Evolutionary conservation across 495 filamentous ascomycete genomes (phyloP), one percentile per base, ranked within the genome.

Genomic region (Aspergillus incahuasiensis): DNA sequence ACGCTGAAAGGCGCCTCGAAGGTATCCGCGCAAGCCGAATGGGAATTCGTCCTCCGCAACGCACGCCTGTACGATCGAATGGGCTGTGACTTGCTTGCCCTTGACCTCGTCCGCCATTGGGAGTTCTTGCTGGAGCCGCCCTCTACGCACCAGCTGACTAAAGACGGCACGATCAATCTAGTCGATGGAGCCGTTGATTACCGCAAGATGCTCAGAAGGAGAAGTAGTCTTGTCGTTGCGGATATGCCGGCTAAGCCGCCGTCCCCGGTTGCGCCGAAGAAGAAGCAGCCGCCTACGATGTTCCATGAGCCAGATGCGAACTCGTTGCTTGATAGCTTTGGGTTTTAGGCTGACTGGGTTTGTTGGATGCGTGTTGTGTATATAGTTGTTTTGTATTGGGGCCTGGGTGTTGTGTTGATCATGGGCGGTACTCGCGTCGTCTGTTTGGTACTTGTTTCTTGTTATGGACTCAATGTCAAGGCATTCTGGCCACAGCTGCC

Each of bases 51-150:
- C 5, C 68, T 96, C 22, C 89, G 95, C 61, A 96, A 88, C 47
- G 92, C 92, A 9, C 77, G 88, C 28, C 75, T 96, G 5, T 96
- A 97, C 62, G 86, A 90, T 66, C 84, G 95, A 0, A 97, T 97
- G 95, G 94, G 94, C 12, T 95, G 94, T 62, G 92, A 96, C 66
- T 63, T 96, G n/a, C 81, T 97, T 1, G 94, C 95, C 11, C 73
- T 98, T 11, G 90, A 95, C 60, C 61, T 74, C 58, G 88, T 91
- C 6, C 82, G 86, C 6, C 91, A 88, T 63, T 97, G 92, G 92
- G 87, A 91, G 62, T 95, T 96, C 72, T 74, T 95, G 43, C 72
- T 62, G 41, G 59, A 43, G 12, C 66, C 67, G 5, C 66, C 82
- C 0, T 65, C 68, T 42, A 58, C 61, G 19, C 61, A n/a, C n/a